Evolutionary conservation across 441 rosid species (phyloP), one percentile per base, ranked within the genome.

Genomic region (Macaranga tanarius): DNA sequence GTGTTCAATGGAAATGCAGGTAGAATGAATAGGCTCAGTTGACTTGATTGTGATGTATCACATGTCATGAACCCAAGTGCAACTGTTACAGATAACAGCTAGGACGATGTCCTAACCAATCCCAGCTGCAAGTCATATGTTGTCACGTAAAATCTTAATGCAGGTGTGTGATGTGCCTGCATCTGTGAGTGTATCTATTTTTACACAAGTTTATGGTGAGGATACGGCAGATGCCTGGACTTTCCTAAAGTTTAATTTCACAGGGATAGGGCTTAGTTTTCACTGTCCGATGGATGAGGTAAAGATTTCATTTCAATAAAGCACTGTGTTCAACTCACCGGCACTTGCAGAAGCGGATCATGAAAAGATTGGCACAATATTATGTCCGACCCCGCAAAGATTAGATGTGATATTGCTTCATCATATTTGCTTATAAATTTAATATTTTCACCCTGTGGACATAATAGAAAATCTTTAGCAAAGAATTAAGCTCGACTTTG

Each of bases 331-430:
- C 60, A 73, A 84, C 89, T 52, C 80, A 90, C 96, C 22, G 85
- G 92, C 74, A 86, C 80, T 83, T 87, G 92, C 55, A 82, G 84
- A 64, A 84, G 26, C 52, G 91, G 87, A 69, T 90, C 92, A 40
- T 84, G 81, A 42, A 86, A 85, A 56, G 88, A 80, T 47, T 76
- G 77, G 61, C 91, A 90, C 71, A 88, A 76, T 62, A 90, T 84
- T 65, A 90, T 81, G 82, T 90, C 92, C 48, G 90, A 86, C 79
- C 88, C 96, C 55, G 89, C 90, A 65, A 80, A 71, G 73, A 86
- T 63, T 80, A 87, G 70, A 83, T 87, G 96, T 60, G 77, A 82
- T 54, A 86, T 56, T 56, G 51, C 86, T 70, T 90, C 89, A 40
- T 83, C 84, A 22, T 76, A 77, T 80, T 71, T 67, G 66, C 69